Percentiles rank a stretch among this genome's conserved stretches.
Evolutionary conservation across 768 basidiomycete genomes (phyloP).

Genomic region (Boletus tylopilopsis): DNA sequence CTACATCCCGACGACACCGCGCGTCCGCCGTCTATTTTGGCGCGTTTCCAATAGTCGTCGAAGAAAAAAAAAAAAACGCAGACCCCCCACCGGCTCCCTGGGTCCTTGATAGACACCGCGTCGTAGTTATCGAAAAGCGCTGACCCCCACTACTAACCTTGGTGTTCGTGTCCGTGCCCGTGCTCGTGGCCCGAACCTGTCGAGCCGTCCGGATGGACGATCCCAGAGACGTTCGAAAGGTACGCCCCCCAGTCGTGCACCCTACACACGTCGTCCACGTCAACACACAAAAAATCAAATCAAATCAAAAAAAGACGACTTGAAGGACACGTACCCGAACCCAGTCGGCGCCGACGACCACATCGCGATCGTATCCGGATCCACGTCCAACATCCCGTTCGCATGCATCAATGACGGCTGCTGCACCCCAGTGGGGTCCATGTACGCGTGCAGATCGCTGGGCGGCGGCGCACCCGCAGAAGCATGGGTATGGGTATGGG

Average conservation of each 20-base stretch:
- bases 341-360: slow-evolving; percentile 60
- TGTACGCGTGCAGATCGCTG: slow-evolving; percentile 13
- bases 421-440: slow-evolving; percentile 3
- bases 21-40: too few relatives aligned
- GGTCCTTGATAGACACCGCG: too few relatives aligned
- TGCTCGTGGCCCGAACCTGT: too few relatives aligned
- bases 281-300: not conserved
- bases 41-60: too few relatives aligned
- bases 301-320: not conserved
- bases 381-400: slow-evolving; percentile 25
- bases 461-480: too few relatives aligned
- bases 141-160: too few relatives aligned
- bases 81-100: too few relatives aligned
- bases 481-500: too few relatives aligned
- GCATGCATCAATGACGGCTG: slow-evolving; percentile 4
- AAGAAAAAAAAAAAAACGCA: too few relatives aligned
- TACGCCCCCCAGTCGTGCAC: slow-evolving; percentile 40
- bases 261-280: slow-evolving; percentile 19
- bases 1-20: too few relatives aligned
- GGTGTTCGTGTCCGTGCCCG: too few relatives aligned
- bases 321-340: slow-evolving; percentile 47
- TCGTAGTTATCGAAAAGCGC: too few relatives aligned
- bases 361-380: slow-evolving; percentile 53
- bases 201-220: slow-evolving; percentile 15
- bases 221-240: slow-evolving; percentile 30